phyloP scores from a whole-genome alignment of 2,329 filamentous ascomycete species.

The Rhynchosporium graminicola region DNA sequence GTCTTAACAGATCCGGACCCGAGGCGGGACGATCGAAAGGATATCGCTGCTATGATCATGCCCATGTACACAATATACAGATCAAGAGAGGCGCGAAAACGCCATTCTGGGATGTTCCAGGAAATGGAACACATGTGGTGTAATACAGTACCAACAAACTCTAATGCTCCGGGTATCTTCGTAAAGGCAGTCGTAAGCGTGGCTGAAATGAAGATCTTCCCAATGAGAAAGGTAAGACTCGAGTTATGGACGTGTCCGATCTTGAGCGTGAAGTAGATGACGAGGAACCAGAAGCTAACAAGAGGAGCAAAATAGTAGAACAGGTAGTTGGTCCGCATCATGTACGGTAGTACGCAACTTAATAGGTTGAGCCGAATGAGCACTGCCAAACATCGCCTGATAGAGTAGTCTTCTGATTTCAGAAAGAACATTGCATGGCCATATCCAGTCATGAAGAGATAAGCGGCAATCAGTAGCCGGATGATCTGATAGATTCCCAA shows the following conservation, averaged over 20 bases:
- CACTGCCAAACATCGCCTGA: constrained; percentile 52
- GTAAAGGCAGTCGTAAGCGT: constrained; percentile 44
- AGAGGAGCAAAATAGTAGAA: constrained; percentile 62
- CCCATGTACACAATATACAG: constrained; percentile 58
- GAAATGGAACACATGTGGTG: constrained; percentile 48
- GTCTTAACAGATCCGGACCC: constrained; percentile 28
- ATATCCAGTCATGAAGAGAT: constrained; percentile 63
- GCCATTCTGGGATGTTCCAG: constrained; percentile 52
- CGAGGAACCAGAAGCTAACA: constrained; percentile 62
- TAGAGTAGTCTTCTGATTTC: constrained; percentile 56
- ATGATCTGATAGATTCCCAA: constrained; percentile 57
- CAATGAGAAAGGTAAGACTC: constrained; percentile 45
- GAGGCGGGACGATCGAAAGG: constrained; percentile 40
- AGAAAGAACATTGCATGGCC: constrained; percentile 62
- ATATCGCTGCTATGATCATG: constrained; percentile 51
- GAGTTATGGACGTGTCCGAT: constrained; percentile 47
- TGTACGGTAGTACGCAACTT: constrained; percentile 52
- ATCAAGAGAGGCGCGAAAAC: constrained; percentile 54
- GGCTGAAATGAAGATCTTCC: constrained; percentile 51
- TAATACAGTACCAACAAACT: constrained; percentile 44
- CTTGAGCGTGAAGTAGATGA: constrained; percentile 55
- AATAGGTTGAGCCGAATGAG: constrained; percentile 60
- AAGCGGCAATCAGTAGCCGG: constrained; percentile 55
- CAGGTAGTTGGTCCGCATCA: constrained; percentile 57
- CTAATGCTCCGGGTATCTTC: constrained; percentile 46